Evolutionary conservation across 768 basidiomycete species (phyloP).

Genomic region (Rhodotorula diobovata): DNA sequence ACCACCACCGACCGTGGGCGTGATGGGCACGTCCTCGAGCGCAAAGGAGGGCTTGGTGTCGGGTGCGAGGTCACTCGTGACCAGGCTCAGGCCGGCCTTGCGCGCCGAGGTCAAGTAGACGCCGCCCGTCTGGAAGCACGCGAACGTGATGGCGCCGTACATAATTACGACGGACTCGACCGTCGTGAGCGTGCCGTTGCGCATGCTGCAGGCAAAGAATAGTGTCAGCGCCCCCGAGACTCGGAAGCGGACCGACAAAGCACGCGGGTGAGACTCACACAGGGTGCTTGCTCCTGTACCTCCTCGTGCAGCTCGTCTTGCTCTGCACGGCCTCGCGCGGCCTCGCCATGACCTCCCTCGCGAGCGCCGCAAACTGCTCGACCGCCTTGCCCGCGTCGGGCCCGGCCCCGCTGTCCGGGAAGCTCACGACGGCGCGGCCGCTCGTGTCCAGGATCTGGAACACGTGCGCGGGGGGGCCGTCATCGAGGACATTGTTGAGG

Average conservation of each 20-base stretch:
- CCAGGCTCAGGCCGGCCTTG: conserved; percentile 8
- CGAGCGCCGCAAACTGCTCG: conserved; percentile 38
- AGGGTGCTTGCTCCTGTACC: conserved; percentile 42
- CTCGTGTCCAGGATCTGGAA: conserved; percentile 42
- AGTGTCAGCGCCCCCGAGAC: neutral
- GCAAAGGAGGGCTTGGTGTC: conserved; percentile 10
- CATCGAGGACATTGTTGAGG: conserved; percentile 2
- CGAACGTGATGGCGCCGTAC: conserved; percentile 41
- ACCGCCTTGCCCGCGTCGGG: conserved; percentile 4
- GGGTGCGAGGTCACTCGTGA: neutral
- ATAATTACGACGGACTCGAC: conserved; percentile 42
- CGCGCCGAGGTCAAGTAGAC: conserved; percentile 27
- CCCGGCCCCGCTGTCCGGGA: conserved; percentile 1
- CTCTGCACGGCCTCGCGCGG: conserved; percentile 35
- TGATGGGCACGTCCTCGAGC: conserved; percentile 31
- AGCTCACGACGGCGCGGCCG: conserved; percentile 31
- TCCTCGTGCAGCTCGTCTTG: conserved; percentile 42
- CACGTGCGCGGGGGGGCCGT: conserved; percentile 35
- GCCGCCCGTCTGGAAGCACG: conserved; percentile 42
- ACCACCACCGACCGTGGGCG: neutral
- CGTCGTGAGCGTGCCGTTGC: conserved; percentile 36
- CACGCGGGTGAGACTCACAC: neutral
- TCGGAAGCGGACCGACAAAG: too few relatives aligned
- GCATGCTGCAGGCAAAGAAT: conserved; percentile 22
- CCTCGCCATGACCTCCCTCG: conserved; percentile 36